Conservation (phyloP, 2,329 filamentous ascomycete genomes). For the Thermomyces lanuginosus region DNA sequence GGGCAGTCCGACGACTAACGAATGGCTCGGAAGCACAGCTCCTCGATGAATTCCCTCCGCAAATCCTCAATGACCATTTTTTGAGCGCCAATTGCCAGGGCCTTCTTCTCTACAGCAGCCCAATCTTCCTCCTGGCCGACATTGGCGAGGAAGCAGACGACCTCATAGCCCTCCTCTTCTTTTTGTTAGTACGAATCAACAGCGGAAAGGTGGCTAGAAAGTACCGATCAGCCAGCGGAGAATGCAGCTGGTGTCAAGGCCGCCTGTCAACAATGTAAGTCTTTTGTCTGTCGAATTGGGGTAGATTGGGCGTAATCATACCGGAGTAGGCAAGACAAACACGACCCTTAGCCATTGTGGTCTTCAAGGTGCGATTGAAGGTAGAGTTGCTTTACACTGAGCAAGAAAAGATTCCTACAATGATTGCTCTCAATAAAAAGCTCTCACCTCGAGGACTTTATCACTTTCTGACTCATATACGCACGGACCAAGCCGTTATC, state of each 20-base stretch:
- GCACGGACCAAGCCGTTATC: too few relatives aligned
- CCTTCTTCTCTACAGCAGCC: slow-evolving; percentile 56
- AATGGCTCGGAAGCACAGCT: slow-evolving; percentile 65
- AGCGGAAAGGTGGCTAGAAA: not conserved
- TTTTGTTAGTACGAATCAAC: slow-evolving; percentile 8
- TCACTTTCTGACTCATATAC: too few relatives aligned
- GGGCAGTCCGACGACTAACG: too few relatives aligned
- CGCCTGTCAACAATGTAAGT: too few relatives aligned
- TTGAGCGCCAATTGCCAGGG: slow-evolving; percentile 50
- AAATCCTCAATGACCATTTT: slow-evolving; percentile 49
- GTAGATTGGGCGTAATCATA: slow-evolving; percentile 3
- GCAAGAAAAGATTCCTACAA: too few relatives aligned
- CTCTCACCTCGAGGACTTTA: too few relatives aligned
- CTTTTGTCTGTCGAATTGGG: slow-evolving; percentile 4
- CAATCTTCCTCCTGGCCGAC: slow-evolving; percentile 54
- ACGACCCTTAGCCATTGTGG: slow-evolving; percentile 8
- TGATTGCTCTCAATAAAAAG: too few relatives aligned
- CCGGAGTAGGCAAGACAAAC: slow-evolving; percentile 12
- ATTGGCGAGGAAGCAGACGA: slow-evolving; percentile 50
- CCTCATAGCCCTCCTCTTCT: slow-evolving; percentile 35
- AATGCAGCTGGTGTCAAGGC: slow-evolving; percentile 29
- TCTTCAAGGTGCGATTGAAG: too few relatives aligned
- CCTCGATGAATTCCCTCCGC: slow-evolving; percentile 59
- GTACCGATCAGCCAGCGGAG: slow-evolving; percentile 9
- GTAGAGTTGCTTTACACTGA: too few relatives aligned